phyloP scores from a whole-genome alignment of 306 rosid genomes.

The Cicer bijugum region DNA sequence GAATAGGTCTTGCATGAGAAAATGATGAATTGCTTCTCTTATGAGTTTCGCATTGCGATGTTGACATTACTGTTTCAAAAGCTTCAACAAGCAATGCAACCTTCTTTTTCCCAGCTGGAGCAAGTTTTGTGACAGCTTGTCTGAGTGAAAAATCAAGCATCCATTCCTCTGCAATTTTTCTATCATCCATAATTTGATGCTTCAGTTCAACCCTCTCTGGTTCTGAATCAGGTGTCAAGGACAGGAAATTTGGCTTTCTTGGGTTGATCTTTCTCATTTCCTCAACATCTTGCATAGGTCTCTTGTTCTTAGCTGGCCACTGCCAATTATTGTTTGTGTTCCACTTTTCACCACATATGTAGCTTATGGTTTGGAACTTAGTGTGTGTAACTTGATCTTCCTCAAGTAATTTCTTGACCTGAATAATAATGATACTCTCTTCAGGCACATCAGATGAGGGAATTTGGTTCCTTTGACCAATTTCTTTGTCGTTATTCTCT shows the following conservation, averaged over 20 bases:
- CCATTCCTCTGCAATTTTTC: conserved; percentile 84
- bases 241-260: conserved; percentile 67
- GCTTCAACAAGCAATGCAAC: conserved; percentile 93
- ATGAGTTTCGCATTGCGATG: conserved; percentile 54
- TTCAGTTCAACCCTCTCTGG: conserved; percentile 68
- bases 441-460: conserved; percentile 11
- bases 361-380: conserved; percentile 16
- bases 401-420: conserved; percentile 36
- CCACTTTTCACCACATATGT: conserved; percentile 40
- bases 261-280: conserved; percentile 60
- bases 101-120: conserved; percentile 76
- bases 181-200: conserved; percentile 74
- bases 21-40: conserved; percentile 49
- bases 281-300: conserved; percentile 51
- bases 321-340: conserved; percentile 45
- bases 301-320: conserved; percentile 51
- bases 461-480: conserved; percentile 30
- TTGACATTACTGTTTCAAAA: conserved; percentile 73
- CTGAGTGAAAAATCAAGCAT: conserved; percentile 86
- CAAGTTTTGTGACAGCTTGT: conserved; percentile 69
- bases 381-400: conserved; percentile 34
- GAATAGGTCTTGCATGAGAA: conserved; percentile 57
- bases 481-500: conserved; percentile 26
- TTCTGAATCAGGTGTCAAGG: conserved; percentile 60
- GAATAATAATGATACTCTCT: conserved; percentile 28